These are phyloP conservation scores for Mucor indicus DNA, from an alignment of 371 early-diverging fungal species.

Conservation along the genomic window DNA sequence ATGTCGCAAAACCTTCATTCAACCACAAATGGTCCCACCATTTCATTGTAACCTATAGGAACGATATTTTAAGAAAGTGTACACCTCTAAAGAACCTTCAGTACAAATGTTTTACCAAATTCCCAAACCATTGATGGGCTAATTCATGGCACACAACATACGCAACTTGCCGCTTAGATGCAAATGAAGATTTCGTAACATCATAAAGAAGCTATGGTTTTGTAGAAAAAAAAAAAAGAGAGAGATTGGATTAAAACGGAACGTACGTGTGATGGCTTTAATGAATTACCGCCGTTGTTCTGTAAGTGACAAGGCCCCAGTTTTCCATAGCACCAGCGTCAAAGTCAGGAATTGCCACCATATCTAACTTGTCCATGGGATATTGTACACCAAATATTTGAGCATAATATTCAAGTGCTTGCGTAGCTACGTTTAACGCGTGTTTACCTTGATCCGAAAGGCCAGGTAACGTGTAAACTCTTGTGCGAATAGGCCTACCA, in stretches of 20 bases:
- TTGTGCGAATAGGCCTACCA: conserved; percentile 61
- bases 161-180: conserved; percentile 74
- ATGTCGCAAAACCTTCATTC: conserved; percentile 97
- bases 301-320: conserved; percentile 95
- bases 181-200: conserved; percentile 58
- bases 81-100: no score
- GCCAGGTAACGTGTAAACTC: conserved; percentile 79
- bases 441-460: conserved; percentile 72
- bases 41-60: conserved; percentile 31
- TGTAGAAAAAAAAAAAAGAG: neutral
- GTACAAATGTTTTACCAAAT: conserved; percentile 97
- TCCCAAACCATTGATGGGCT: conserved; percentile 98
- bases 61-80: conserved; percentile 25
- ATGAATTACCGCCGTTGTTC: conserved; percentile 60
- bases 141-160: conserved; percentile 92
- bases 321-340: conserved; percentile 91
- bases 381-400: conserved; percentile 82
- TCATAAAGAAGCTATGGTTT: conserved; percentile 71
- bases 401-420: conserved; percentile 76
- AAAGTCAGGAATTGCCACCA: conserved; percentile 90
- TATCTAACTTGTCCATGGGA: conserved; percentile 87
- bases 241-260: neutral
- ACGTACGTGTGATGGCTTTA: no score
- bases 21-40: conserved; percentile 97
- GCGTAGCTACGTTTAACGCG: conserved; percentile 72